Conservation (phyloP, 345 rosid genomes). For the Toxicodendron radicans region DNA sequence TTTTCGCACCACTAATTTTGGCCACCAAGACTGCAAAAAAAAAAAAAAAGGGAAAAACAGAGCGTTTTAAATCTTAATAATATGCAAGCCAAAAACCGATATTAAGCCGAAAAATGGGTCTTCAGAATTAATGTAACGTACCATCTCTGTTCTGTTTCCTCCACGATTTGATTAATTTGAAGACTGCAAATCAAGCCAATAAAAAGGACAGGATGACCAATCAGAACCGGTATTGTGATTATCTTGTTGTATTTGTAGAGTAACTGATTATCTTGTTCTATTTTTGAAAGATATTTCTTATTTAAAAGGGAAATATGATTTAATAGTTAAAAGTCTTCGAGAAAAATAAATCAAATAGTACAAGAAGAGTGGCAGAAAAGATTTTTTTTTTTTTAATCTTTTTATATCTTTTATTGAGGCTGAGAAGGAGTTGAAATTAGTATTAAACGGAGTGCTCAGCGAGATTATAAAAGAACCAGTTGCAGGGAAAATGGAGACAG, state of each 20-base stretch:
- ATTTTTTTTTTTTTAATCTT: no score
- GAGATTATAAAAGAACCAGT: slow-evolving; percentile 24
- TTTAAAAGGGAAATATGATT: background rate
- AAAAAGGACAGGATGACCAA: background rate
- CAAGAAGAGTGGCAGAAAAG: background rate
- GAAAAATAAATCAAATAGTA: slow-evolving; percentile 13
- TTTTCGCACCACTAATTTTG: slow-evolving; percentile 63
- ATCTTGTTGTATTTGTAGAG: background rate
- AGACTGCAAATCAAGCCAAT: slow-evolving; percentile 5
- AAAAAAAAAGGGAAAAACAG: background rate
- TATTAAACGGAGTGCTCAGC: slow-evolving; percentile 17
- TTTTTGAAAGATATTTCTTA: background rate
- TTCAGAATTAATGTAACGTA: slow-evolving; percentile 1
- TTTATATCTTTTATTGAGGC: background rate
- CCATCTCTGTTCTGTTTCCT: slow-evolving; percentile 43
- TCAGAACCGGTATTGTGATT: background rate
- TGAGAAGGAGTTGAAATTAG: slow-evolving; percentile 5
- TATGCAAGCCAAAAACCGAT: background rate
- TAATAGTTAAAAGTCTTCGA: slow-evolving; percentile 8
- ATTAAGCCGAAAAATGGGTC: background rate
- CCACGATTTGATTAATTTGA: slow-evolving; percentile 31
- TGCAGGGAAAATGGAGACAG: slow-evolving; percentile 44
- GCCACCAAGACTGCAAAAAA: slow-evolving; percentile 67
- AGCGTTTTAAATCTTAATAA: background rate
- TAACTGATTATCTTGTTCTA: background rate